A percentile compares a stretch with the other conserved stretches of the same genome.
Evolutionary conservation across 1,284 basidiomycete species (phyloP).

Genomic region (Cryptococcus amylolentus): DNA sequence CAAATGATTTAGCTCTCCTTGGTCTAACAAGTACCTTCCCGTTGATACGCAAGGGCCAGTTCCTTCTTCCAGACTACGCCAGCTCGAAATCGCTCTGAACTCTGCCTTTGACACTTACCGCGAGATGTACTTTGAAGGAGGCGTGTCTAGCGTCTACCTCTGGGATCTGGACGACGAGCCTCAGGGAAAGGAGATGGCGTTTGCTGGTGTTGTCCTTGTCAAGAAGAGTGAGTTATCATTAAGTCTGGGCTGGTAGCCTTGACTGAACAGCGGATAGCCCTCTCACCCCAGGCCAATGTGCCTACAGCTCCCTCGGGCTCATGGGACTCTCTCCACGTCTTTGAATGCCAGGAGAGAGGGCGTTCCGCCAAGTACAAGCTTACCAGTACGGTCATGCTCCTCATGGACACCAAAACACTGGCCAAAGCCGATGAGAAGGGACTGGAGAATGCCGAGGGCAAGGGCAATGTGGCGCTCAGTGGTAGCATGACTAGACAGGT

Average conservation of each 20-base stretch:
- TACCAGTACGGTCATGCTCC: constrained; percentile 97
- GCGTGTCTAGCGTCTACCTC: constrained; percentile 93
- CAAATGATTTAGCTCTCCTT: constrained; percentile 69
- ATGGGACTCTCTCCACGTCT: constrained; percentile 99
- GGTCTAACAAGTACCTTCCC: constrained; percentile 89
- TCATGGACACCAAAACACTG: constrained; percentile 64
- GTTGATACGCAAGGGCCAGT: constrained; percentile 79
- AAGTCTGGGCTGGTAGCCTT: not conserved
- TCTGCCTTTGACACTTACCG: constrained; percentile 97
- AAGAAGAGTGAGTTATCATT: constrained; percentile 76
- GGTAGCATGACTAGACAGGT: constrained; percentile 98
- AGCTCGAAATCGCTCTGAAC: constrained; percentile 89
- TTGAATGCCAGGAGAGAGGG: constrained; percentile 85
- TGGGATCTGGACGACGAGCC: constrained; percentile 93
- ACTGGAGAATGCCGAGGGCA: constrained; percentile 48
- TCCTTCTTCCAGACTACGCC: constrained; percentile 77
- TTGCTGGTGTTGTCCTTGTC: constrained; percentile 92
- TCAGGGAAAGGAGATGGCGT: constrained; percentile 51
- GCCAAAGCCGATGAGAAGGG: constrained; percentile 40
- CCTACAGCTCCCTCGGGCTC: constrained; percentile 48
- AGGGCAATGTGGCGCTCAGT: constrained; percentile 77
- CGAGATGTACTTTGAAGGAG: constrained; percentile 97
- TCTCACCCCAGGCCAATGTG: constrained; percentile 4
- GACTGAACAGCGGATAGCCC: constrained; percentile 37
- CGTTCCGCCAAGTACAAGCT: constrained; percentile 93